Evolutionary conservation across 331 rosid species (phyloP).

Genomic region (Prunus yedoensis): DNA sequence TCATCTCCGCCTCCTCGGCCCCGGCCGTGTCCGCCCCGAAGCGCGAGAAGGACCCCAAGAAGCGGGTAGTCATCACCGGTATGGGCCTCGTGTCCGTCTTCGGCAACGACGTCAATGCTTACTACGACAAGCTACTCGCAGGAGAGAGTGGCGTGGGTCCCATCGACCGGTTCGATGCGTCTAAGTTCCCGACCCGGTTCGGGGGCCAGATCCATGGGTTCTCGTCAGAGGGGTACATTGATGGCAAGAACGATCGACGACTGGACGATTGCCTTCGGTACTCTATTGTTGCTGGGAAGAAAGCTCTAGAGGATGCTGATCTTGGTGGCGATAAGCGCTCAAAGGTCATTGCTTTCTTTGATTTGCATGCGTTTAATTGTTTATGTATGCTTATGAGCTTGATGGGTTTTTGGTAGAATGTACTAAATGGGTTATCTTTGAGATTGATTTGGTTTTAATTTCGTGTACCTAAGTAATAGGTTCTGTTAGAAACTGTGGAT

Average conservation of each 20-base stretch:
- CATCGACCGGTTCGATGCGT: constrained; percentile 88
- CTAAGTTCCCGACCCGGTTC: constrained; percentile 91
- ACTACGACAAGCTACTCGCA: constrained; percentile 77
- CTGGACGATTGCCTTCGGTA: constrained; percentile 91
- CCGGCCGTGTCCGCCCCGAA: constrained; percentile 60
- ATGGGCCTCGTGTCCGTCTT: constrained; percentile 88
- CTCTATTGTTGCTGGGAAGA: constrained; percentile 94
- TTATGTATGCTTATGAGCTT: background rate
- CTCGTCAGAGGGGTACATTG: constrained; percentile 75
- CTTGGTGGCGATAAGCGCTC: constrained; percentile 60
- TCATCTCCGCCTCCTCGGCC: constrained; percentile 39
- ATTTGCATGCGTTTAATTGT: background rate
- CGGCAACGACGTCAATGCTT: constrained; percentile 74
- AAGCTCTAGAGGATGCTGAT: constrained; percentile 70
- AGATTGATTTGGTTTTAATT: background rate
- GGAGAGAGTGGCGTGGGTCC: constrained; percentile 85
- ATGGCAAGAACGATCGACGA: constrained; percentile 87
- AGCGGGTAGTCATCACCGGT: constrained; percentile 93
- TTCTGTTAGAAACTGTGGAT: constrained; percentile 18
- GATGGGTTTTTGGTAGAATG: background rate
- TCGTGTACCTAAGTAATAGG: background rate
- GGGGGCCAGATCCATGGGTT: constrained; percentile 97
- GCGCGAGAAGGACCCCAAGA: constrained; percentile 87
- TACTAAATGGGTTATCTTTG: background rate
- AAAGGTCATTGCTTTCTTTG: constrained; percentile 42